Evolutionary conservation across 495 filamentous ascomycete genomes (phyloP).

Genomic region (Xylaria castorea): DNA sequence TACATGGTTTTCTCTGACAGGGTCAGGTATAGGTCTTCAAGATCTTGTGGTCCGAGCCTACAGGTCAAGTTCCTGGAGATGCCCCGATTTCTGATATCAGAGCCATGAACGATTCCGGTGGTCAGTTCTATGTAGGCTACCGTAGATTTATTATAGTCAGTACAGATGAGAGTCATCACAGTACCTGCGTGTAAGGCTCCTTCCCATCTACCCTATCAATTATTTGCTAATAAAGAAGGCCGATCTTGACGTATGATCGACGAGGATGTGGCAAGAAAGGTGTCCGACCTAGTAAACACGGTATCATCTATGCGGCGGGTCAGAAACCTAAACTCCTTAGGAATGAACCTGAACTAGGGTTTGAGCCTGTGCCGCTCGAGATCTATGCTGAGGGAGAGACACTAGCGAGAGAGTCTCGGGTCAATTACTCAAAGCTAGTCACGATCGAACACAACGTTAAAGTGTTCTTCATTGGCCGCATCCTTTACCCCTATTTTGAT

Average conservation of each 20-base stretch:
- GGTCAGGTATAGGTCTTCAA: slow-evolving; percentile 52
- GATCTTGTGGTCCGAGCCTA: slow-evolving; percentile 54
- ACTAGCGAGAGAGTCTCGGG: slow-evolving; percentile 52
- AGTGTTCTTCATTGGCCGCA: slow-evolving; percentile 52
- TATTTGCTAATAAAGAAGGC: slow-evolving; percentile 38
- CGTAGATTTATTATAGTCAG: slow-evolving; percentile 57
- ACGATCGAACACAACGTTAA: slow-evolving; percentile 59
- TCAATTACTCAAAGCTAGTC: slow-evolving; percentile 53
- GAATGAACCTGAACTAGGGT: slow-evolving; percentile 51
- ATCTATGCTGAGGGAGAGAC: slow-evolving; percentile 48
- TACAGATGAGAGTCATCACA: slow-evolving; percentile 53
- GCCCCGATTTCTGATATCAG: slow-evolving; percentile 41
- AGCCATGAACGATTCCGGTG: slow-evolving; percentile 36
- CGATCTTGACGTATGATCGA: slow-evolving; percentile 55
- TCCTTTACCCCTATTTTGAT: slow-evolving; percentile 43
- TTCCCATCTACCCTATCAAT: neutral
- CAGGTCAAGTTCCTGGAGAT: slow-evolving; percentile 42
- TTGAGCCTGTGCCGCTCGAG: slow-evolving; percentile 44
- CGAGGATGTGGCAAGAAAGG: slow-evolving; percentile 54
- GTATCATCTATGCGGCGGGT: slow-evolving; percentile 48
- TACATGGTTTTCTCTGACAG: slow-evolving; percentile 4
- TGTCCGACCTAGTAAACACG: slow-evolving; percentile 54
- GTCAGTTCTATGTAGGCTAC: slow-evolving; percentile 50
- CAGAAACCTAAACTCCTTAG: slow-evolving; percentile 39
- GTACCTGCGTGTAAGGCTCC: slow-evolving; percentile 56